phyloP scores from a whole-genome alignment of 192 early-diverging fungal species.

The Irineochytrium annulatum region DNA sequence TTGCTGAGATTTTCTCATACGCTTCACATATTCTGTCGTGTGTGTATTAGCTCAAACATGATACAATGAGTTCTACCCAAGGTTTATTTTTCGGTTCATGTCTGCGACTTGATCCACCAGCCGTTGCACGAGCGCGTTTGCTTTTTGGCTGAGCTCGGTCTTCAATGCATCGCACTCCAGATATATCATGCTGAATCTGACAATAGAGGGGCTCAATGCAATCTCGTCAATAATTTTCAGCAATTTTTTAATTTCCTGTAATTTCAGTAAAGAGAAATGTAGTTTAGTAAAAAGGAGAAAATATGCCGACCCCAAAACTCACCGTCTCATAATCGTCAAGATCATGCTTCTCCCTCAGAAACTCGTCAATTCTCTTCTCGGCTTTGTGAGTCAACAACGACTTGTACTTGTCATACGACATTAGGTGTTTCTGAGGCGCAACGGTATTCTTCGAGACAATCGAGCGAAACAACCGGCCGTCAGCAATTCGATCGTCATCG shows the following conservation, averaged over 20 bases:
- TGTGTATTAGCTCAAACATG: constrained; percentile 5
- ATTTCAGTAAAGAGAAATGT: too few relatives aligned
- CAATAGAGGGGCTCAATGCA: constrained; percentile 40
- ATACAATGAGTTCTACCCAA: constrained; percentile 25
- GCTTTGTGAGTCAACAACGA: constrained; percentile 57
- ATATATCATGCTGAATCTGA: constrained; percentile 56
- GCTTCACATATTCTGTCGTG: constrained; percentile 49
- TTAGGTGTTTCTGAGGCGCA: constrained; percentile 55
- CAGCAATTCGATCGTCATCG: constrained; percentile 55
- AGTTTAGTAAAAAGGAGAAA: constrained; percentile 15
- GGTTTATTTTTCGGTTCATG: constrained; percentile 52
- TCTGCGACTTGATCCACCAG: constrained; percentile 61
- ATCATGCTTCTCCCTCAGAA: constrained; percentile 60
- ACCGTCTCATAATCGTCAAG: constrained; percentile 58
- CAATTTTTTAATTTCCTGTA: constrained; percentile 62
- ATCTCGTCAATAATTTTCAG: constrained; percentile 57
- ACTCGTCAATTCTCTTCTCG: constrained; percentile 62
- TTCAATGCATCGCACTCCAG: constrained; percentile 59
- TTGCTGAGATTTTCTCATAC: constrained; percentile 56
- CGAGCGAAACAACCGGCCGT: constrained; percentile 43
- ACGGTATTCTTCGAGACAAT: constrained; percentile 57
- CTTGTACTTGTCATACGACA: constrained; percentile 63
- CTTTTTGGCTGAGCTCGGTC: constrained; percentile 50
- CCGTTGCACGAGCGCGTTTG: constrained; percentile 52
- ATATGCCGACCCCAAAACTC: constrained; percentile 5